Conservation (phyloP, 2,329 filamentous ascomycete species). For the Aspergillus fijiensis region DNA sequence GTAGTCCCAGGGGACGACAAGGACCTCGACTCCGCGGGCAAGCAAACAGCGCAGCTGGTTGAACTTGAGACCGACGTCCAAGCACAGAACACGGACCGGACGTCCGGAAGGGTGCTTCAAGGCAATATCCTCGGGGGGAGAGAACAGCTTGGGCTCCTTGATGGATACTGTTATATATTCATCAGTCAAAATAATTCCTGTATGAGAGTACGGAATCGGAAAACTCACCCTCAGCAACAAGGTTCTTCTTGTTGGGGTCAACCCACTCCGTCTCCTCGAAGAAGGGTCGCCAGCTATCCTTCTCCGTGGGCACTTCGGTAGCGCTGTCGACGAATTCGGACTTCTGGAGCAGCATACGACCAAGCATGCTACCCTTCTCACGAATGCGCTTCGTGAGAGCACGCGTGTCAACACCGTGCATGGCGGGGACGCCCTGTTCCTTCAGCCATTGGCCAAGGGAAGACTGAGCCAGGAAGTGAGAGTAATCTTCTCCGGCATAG, state of each 20-base stretch:
- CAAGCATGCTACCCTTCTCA: conserved; percentile 93
- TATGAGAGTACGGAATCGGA: background rate
- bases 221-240: conserved; percentile 85
- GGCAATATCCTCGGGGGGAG: conserved; percentile 66
- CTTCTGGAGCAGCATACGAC: conserved; percentile 78
- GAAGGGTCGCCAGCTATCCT: conserved; percentile 52
- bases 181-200: conserved; percentile 17
- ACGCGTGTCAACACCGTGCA: conserved; percentile 92
- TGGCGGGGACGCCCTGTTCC: conserved; percentile 88
- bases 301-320: conserved; percentile 41
- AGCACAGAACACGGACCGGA: conserved; percentile 79
- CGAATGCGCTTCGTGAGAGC: conserved; percentile 92
- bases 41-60: conserved; percentile 96
- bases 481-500: conserved; percentile 93
- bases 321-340: conserved; percentile 39
- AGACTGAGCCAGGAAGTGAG: conserved; percentile 86
- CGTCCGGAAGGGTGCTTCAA: conserved; percentile 87
- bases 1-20: conserved; percentile 95
- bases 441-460: conserved; percentile 94
- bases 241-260: conserved; percentile 87
- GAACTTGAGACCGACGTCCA: conserved; percentile 97
- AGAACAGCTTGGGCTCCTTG: conserved; percentile 80
- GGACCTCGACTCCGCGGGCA: conserved; percentile 84
- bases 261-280: conserved; percentile 86
- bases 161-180: conserved; percentile 71